Conservation (phyloP, 495 filamentous ascomycete species). For the Podospora didyma region DNA sequence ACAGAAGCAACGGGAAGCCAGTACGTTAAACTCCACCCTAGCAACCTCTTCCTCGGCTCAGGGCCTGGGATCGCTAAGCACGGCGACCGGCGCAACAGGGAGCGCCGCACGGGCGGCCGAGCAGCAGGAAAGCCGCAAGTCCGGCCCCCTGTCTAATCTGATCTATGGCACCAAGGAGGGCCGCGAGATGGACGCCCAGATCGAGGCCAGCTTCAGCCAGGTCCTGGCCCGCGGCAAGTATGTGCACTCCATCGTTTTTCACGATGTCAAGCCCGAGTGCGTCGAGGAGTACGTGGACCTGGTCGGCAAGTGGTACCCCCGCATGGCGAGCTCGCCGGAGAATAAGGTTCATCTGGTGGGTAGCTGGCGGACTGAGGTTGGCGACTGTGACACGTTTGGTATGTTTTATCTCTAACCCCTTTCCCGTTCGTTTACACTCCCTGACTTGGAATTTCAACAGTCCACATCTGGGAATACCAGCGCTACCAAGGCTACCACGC, state of each 20-base stretch:
- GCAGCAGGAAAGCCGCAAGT: conserved; percentile 42
- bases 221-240: conserved; percentile 95
- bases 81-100: conserved; percentile 43
- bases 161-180: conserved; percentile 97
- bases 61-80: conserved; percentile 66
- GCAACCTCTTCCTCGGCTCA: conserved; percentile 45
- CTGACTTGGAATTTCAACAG: conserved; percentile 38
- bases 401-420: conserved; percentile 20
- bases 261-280: conserved; percentile 91
- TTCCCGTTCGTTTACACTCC: background rate
- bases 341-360: conserved; percentile 95
- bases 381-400: conserved; percentile 97
- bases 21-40: conserved; percentile 55
- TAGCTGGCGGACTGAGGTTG: conserved; percentile 98
- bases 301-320: conserved; percentile 89
- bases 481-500: conserved; percentile 94
- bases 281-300: conserved; percentile 92
- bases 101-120: conserved; percentile 40
- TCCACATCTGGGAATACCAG: conserved; percentile 99
- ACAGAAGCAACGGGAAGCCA: conserved; percentile 79
- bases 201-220: conserved; percentile 90
- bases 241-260: conserved; percentile 95
- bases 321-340: conserved; percentile 71
- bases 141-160: conserved; percentile 58
- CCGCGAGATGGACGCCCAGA: conserved; percentile 84